Base-by-base conservation (phyloP, 352 stramenopile species). In the Pseudoperonospora humuli region DNA sequence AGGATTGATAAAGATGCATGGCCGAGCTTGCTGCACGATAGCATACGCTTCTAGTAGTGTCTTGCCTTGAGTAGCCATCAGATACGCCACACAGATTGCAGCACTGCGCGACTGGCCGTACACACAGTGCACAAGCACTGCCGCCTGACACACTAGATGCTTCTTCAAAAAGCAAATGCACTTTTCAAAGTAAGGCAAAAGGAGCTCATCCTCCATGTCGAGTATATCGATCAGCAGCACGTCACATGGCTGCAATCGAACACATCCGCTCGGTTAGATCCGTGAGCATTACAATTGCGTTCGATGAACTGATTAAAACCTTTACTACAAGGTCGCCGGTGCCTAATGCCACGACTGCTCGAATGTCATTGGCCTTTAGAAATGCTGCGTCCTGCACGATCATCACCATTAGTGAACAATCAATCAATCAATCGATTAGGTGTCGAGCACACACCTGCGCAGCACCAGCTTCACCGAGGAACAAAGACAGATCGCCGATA, bases 41-140 rank as follows among this genome's bases (percentile, higher is more conserved):
- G 83, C 53, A 44, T 85, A 92, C 11, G 69, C 73, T 18, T 64
- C 64, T 10, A 52, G 21, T 25, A 87, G 42, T 21, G 64, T 39
- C 36, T 84, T 39, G 9, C 40, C 45, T 25, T 54, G 53, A 7
- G 40, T 53, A 11, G 58, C 55, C 80, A 92, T 92, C 35, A 90
- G 40, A 57, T 68, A 90, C 19, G 80, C 80, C 15, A 92, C 69
- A 37, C 74, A 87, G 32, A 90, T 62, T 11, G 75, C 50, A 25
- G 75, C 78, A 29, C 75, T 88, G 33, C 80, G 72, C 7, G 75
- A 88, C 47, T 92, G 80, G 15, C 80, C 80, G 39, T 88, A 86
- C 3, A 83, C 76, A 29, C 80, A 92, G 34, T 92, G 77, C 33
- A 92, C 80, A 20, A 89, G 59, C 38, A 65, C 70, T 7, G 47